A percentile compares a stretch with the other conserved stretches of the same genome.
Conservation (phyloP, 306 rosid species). For the Cucumis sativus region Cucumber_9930_V3 NC_026657.2:8400501-8401000, state of each 20-base stretch:
- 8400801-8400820: constrained; percentile 97
- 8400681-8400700: not conserved
- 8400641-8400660: not conserved
- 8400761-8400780: not conserved
- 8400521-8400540: not conserved
- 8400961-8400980: constrained; percentile 51
- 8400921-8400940: constrained; percentile 19
- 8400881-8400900: constrained; percentile 28
- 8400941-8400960: constrained; percentile 46
- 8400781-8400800: constrained; percentile 14
- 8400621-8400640: not conserved
- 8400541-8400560: not conserved
- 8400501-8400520: too few species aligned
- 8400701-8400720: not conserved
- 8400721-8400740: not conserved
- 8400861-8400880: constrained; percentile 32
- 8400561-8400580: not conserved
- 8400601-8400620: not conserved
- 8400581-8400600: too few species aligned
- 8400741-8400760: constrained; percentile 6
- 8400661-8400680: not conserved
- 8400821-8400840: constrained; percentile 34
- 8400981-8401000: constrained; percentile 81
- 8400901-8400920: constrained; percentile 47
- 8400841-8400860: constrained; percentile 69